Evolutionary conservation across 352 stramenopile genomes (phyloP), one percentile per base, ranked within the genome.

Genomic region (Pythium brachiatum): DNA sequence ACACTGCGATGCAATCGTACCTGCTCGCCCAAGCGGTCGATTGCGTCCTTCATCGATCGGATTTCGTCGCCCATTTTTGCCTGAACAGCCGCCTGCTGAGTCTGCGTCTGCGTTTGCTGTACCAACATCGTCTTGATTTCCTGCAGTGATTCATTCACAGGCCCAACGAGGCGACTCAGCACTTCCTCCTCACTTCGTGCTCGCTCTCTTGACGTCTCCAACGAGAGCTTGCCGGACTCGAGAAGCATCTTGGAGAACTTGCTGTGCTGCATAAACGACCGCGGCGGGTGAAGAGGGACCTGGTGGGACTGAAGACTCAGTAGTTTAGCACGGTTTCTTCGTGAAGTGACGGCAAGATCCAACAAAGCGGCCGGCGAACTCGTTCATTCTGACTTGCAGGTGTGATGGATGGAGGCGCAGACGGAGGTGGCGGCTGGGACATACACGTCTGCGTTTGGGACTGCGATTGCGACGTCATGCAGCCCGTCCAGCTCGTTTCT

Each of bases 381-480:
- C 60, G 53, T 57, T 48, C 26, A 43, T 67, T 18, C 7, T 51
- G 39, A 53, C 39, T 56, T 25, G 48, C 39, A 44, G 38, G 47
- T 18, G 52, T 41, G 12, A 46, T 51, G 2, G 44, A 51, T 20
- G 52, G 43, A 21, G 38, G 29, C 16, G 53, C 44, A 2, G 20
- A 11, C 29, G 29, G 31, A 23, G 31, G 21, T 26, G 20, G 39
- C 2, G 39, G 54, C 31, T 78, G 74, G 8, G 64, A 68, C 36
- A 72, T 69, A n/a, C 65, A 76, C 36, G 72, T 69, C 23, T 64
- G 57, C 8, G 70, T 74, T 15, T 70, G 64, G 32, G 64, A 70
- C 46, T 70, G 64, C n/a, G 71, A 76, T 63, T 84, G 75, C 20
- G 78, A 83, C 11, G 75, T 81, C 26, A 67, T 73, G 38, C 70